Evolutionary conservation across 2,329 filamentous ascomycete species (phyloP).

Genomic region (Phialophora verrucosa): DNA sequence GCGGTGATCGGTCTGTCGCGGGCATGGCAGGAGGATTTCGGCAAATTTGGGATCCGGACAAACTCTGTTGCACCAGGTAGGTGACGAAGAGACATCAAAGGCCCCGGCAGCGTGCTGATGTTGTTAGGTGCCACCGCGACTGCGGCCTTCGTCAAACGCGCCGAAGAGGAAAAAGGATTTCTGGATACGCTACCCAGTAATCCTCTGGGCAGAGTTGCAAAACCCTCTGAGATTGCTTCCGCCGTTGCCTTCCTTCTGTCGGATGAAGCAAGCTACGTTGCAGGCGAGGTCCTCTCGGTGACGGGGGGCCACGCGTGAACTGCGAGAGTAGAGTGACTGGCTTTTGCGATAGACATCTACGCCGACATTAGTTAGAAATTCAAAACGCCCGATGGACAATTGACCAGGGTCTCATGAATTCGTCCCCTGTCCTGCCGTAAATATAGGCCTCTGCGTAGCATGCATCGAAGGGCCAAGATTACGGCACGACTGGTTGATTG

Average conservation of each 20-base stretch:
- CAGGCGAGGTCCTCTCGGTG: slow-evolving; percentile 27
- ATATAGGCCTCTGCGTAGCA: not conserved
- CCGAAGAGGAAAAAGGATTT: slow-evolving; percentile 26
- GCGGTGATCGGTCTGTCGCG: slow-evolving; percentile 54
- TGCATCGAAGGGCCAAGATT: not conserved
- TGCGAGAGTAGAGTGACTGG: not conserved
- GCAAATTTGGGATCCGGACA: slow-evolving; percentile 44
- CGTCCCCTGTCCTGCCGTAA: not conserved
- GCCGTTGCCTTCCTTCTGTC: slow-evolving; percentile 57
- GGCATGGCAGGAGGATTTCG: slow-evolving; percentile 45
- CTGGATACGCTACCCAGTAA: slow-evolving; percentile 25
- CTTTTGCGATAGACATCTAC: not conserved
- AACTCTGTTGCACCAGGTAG: slow-evolving; percentile 43
- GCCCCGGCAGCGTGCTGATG: not conserved
- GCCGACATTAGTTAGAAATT: not conserved
- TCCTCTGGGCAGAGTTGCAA: slow-evolving; percentile 24
- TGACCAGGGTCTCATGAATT: not conserved
- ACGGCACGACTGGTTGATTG: not conserved
- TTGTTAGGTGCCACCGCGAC: slow-evolving; percentile 25
- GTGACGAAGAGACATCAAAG: not conserved
- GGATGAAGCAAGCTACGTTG: slow-evolving; percentile 49
- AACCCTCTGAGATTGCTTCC: slow-evolving; percentile 46
- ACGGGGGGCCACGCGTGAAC: slow-evolving; percentile 23
- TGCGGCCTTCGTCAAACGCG: slow-evolving; percentile 26
- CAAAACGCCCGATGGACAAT: not conserved